These are phyloP conservation scores for Zygoascus flipseniorum DNA, from an alignment of 805 yeast genomes.

Conservation along the genomic window DNA sequence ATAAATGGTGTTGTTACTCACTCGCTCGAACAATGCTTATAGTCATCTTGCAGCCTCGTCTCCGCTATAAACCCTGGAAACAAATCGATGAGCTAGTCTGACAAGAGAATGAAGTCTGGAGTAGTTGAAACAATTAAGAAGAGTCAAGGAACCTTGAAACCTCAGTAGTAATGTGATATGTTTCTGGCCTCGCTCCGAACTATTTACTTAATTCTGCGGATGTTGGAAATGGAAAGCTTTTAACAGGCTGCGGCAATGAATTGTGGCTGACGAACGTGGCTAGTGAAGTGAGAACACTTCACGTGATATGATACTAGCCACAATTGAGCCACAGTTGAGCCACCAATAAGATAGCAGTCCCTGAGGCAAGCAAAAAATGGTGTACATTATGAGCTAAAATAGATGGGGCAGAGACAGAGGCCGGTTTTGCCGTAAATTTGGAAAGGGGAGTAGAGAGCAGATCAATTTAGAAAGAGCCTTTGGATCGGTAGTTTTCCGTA, in stretches of 20 bases:
- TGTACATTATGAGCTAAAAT: too few relatives aligned
- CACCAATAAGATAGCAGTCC: neutral
- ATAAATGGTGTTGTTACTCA: neutral
- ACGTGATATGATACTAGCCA: conserved; percentile 2
- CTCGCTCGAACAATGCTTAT: neutral
- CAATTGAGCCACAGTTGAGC: neutral
- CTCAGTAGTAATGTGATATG: neutral
- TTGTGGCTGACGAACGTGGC: conserved; percentile 2
- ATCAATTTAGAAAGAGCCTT: too few relatives aligned
- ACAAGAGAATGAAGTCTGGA: neutral
- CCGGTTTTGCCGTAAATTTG: too few relatives aligned
- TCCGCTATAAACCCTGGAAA: neutral
- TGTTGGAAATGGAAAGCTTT: neutral
- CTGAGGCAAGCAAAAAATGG: too few relatives aligned
- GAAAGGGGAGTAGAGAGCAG: too few relatives aligned
- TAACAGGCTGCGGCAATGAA: neutral
- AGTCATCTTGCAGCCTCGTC: neutral
- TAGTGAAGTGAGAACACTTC: neutral
- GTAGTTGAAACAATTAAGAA: neutral
- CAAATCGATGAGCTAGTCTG: neutral
- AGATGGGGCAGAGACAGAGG: too few relatives aligned
- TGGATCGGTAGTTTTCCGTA: too few relatives aligned
- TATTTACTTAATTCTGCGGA: neutral
- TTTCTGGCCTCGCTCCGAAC: neutral
- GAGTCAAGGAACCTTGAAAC: neutral